Percentiles rank a stretch among this genome's conserved stretches.
phyloP scores from a whole-genome alignment of 2,329 filamentous ascomycete species.

The Tolypocladium cylindrosporum region DNA sequence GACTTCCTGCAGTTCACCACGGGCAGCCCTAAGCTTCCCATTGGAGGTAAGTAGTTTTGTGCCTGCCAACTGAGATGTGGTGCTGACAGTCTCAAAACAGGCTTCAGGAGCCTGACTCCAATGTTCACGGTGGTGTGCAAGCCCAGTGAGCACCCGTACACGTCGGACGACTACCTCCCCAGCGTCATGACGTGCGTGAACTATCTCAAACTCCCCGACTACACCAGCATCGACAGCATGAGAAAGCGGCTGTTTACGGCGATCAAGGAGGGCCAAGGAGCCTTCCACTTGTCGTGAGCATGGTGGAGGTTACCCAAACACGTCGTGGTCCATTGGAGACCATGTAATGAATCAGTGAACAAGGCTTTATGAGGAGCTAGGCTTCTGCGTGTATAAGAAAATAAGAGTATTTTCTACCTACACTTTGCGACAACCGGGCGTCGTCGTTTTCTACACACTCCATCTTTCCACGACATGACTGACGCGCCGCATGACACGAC shows the following conservation, averaged over 20 bases:
- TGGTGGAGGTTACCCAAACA: neutral
- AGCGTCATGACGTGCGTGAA: constrained; percentile 99
- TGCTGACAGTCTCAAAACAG: constrained; percentile 37
- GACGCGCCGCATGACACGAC: constrained; percentile 14
- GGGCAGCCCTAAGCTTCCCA: constrained; percentile 93
- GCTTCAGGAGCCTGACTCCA: constrained; percentile 91
- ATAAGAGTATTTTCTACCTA: constrained; percentile 1
- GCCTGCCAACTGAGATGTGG: neutral
- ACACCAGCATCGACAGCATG: constrained; percentile 69
- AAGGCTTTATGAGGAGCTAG: neutral
- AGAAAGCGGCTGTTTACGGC: constrained; percentile 71
- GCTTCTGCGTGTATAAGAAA: neutral
- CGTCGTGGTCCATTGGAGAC: neutral
- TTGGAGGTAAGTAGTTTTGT: constrained; percentile 63
- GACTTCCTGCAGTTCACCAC: constrained; percentile 98
- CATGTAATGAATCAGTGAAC: neutral
- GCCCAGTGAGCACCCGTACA: constrained; percentile 88
- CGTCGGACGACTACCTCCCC: constrained; percentile 94
- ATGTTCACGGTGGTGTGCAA: constrained; percentile 99
- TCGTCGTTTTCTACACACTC: constrained; percentile 1
- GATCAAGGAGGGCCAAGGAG: constrained; percentile 91
- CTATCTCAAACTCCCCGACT: constrained; percentile 95
- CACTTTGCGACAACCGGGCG: neutral
- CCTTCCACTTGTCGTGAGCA: constrained; percentile 79
- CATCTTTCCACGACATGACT: constrained; percentile 7